phyloP scores from a whole-genome alignment of 139 green algal species.

The Zygnema cylindricum region DNA sequence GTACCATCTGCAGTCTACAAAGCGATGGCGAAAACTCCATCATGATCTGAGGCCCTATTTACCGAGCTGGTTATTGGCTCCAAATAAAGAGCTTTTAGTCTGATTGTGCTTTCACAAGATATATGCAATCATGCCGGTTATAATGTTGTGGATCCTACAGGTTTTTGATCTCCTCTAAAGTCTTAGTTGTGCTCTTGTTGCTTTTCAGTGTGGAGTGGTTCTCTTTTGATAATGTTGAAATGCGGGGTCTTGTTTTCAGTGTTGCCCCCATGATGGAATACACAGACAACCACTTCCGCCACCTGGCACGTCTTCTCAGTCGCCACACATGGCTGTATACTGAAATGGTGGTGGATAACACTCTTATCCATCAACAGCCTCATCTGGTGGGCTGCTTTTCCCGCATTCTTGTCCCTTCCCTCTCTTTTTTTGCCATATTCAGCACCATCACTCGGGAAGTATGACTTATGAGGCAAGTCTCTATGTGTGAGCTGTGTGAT shows the following conservation, averaged over 20 bases:
- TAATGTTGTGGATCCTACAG: not conserved
- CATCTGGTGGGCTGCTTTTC: not conserved
- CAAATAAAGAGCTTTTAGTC: not conserved
- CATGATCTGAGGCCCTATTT: not conserved
- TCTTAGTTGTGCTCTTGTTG: too few relatives aligned
- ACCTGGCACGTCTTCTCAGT: conserved; percentile 61
- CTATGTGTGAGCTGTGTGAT: too few relatives aligned
- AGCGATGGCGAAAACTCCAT: not conserved
- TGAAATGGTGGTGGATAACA: conserved; percentile 71
- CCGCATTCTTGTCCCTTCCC: too few relatives aligned
- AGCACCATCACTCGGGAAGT: too few relatives aligned
- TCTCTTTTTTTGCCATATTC: too few relatives aligned
- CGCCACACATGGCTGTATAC: conserved; percentile 67
- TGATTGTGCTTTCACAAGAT: not conserved
- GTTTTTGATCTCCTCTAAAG: not conserved
- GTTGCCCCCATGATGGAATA: conserved; percentile 71
- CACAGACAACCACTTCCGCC: conserved; percentile 65
- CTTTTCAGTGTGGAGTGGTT: not conserved
- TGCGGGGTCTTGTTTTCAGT: conserved; percentile 24
- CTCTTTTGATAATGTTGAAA: not conserved
- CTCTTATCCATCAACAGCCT: conserved; percentile 55
- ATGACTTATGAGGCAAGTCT: too few relatives aligned
- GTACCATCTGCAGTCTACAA: conserved; percentile 7
- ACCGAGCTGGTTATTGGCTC: not conserved
- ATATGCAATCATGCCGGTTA: not conserved